These are phyloP conservation scores for Globisporangium paroecandrum DNA, from an alignment of 352 stramenopile species.

Conservation along the genomic window DNA sequence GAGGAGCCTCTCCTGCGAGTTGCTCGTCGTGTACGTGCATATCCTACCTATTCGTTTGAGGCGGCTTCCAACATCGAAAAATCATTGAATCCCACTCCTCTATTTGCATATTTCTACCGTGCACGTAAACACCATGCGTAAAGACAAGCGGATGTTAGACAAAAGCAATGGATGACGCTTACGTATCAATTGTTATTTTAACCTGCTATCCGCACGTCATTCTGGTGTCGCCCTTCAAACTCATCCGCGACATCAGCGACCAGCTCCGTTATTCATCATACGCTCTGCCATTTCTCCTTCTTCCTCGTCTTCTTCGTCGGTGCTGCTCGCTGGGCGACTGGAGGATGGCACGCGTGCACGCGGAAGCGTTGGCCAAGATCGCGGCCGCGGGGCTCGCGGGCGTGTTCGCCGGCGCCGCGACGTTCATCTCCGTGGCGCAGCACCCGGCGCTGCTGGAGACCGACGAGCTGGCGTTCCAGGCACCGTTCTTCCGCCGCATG, in stretches of 20 bases:
- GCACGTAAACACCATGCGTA: background rate
- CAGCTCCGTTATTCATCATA: background rate
- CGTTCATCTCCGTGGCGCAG: conserved; percentile 71
- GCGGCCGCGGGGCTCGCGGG: conserved; percentile 52
- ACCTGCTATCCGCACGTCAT: conserved; percentile 1
- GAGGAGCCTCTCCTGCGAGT: background rate
- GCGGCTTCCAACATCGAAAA: background rate
- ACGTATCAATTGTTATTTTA: background rate
- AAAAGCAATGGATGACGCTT: background rate
- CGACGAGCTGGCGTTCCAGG: conserved; percentile 49
- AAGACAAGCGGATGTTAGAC: background rate
- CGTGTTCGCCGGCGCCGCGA: conserved; percentile 64
- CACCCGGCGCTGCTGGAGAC: conserved; percentile 69
- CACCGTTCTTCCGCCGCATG: conserved; percentile 74
- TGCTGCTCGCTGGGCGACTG: background rate
- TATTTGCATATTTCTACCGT: background rate
- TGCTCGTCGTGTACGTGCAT: background rate
- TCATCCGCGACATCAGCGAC: background rate
- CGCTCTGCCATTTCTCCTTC: background rate
- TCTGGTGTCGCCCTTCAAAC: background rate
- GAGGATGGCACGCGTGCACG: conserved; percentile 29
- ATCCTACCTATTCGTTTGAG: too few relatives aligned
- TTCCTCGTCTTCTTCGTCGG: background rate
- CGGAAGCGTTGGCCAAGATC: conserved; percentile 62
- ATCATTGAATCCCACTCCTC: background rate